Evolutionary conservation across 2,329 filamentous ascomycete species (phyloP).

Genomic region (Byssoonygena ceratinophila): DNA sequence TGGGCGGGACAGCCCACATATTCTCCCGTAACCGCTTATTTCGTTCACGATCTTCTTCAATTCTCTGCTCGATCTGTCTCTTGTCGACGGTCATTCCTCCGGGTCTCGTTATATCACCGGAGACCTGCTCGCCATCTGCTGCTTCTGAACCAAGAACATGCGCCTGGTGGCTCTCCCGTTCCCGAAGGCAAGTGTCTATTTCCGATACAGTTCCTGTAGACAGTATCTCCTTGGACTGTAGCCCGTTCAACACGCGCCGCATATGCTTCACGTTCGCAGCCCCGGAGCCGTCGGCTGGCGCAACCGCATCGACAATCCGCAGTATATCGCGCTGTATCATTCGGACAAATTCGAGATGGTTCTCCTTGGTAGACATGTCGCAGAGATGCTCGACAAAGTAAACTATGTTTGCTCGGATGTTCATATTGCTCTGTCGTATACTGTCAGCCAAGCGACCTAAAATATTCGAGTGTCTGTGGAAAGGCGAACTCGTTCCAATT

Average conservation of each 20-base stretch:
- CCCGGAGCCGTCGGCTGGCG: constrained; percentile 73
- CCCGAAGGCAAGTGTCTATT: constrained; percentile 72
- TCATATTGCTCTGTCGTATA: constrained; percentile 68
- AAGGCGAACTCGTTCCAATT: constrained; percentile 63
- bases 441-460: neutral
- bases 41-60: constrained; percentile 90
- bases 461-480: neutral
- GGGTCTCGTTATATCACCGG: constrained; percentile 20
- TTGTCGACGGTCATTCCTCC: constrained; percentile 55
- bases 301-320: constrained; percentile 81
- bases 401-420: constrained; percentile 96
- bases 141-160: constrained; percentile 44
- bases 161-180: constrained; percentile 57
- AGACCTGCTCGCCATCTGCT: constrained; percentile 22
- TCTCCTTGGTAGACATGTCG: constrained; percentile 68
- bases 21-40: constrained; percentile 87
- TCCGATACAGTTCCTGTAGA: constrained; percentile 63
- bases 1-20: constrained; percentile 74
- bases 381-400: constrained; percentile 96
- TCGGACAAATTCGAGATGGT: constrained; percentile 68
- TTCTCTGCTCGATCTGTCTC: constrained; percentile 83
- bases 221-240: constrained; percentile 62
- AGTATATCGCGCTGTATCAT: constrained; percentile 95
- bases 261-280: constrained; percentile 92
- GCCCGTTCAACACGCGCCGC: constrained; percentile 62